Percentiles rank a stretch among this genome's conserved stretches.
Evolutionary conservation across 345 rosid species (phyloP).

Genomic region (Camelina sativa): DNA sequence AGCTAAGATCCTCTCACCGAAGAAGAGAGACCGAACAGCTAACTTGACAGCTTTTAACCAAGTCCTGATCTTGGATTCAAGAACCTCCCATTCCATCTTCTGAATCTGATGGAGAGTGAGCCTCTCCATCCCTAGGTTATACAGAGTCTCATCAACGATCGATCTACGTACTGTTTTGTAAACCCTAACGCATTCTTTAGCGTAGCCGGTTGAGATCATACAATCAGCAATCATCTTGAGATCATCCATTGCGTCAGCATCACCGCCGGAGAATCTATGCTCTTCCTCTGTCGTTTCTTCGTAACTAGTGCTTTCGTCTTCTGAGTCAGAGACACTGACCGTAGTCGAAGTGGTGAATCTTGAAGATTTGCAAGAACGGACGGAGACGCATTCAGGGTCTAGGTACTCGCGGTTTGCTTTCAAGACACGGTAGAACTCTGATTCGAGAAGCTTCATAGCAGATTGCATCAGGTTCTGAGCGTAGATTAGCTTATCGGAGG

Average conservation of each 20-base stretch:
- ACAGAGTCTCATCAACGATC: constrained; percentile 71
- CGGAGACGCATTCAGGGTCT: constrained; percentile 73
- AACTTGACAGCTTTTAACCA: constrained; percentile 74
- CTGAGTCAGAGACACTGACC: constrained; percentile 44
- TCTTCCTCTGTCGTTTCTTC: constrained; percentile 55
- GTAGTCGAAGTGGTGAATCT: constrained; percentile 52
- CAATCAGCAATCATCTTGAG: constrained; percentile 81
- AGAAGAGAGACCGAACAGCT: constrained; percentile 57
- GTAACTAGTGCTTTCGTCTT: constrained; percentile 31
- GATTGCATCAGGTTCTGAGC: constrained; percentile 66
- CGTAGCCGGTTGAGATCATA: constrained; percentile 81
- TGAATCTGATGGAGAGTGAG: constrained; percentile 54
- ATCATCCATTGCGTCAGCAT: constrained; percentile 60
- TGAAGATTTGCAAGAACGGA: constrained; percentile 53
- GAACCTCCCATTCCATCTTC: constrained; percentile 71
- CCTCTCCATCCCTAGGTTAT: constrained; percentile 56
- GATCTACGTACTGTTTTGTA: constrained; percentile 69
- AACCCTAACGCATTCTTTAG: constrained; percentile 67
- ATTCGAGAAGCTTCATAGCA: constrained; percentile 75
- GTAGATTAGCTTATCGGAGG: constrained; percentile 50
- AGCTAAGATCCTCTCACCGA: constrained; percentile 74
- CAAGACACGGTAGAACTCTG: constrained; percentile 68
- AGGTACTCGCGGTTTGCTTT: constrained; percentile 57
- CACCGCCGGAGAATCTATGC: constrained; percentile 47
- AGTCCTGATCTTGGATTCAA: constrained; percentile 60